Evolutionary conservation across 2,329 filamentous ascomycete species (phyloP), one percentile per base, ranked within the genome.

Genomic region (Nigrospora sphaerica): DNA sequence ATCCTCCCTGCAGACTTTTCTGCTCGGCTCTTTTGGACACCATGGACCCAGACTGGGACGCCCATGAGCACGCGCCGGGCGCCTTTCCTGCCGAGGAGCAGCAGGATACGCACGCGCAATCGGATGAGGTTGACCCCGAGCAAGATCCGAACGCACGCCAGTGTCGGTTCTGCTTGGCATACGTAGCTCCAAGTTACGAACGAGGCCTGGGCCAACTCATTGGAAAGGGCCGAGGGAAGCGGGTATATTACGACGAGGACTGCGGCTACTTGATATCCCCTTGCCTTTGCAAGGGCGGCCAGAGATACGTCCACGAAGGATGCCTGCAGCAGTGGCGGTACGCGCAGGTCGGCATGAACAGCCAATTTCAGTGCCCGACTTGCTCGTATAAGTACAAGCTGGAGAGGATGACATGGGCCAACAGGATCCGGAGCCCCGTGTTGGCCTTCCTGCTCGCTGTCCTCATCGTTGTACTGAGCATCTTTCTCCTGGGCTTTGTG

Each of bases 261-360:
- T 75, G 81, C 7, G 88, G 88, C 35, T 83, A 89, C 43, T 73
- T 98, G 28, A 78, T 97, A 56, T 86, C 86, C 45, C 93, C 93
- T 33, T 98, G 93, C 74, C 83, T 85, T 68, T 98, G 93, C 76
- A 95, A 88, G 69, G 93, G 93, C 44, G 88, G 87, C 35, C 88
- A 92, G 56, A 88, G 88, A 69, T 96, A 95, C 66, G 90, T 97
- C 19, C 93, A 98, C 64, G 89, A 96, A 65, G 86, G 83, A 31
- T 98, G 93, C 61, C 74, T 98, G 42, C 81, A 86, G 58, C 75
- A 80, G 12, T 97, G 91, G 89, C 81, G 93, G 55, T 77, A 84
- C 52, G 78, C 87, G 59, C 75, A 71, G 32, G 78, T 86, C 47
- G 89, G 91, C 56, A 95, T 83, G 62, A 95, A 85, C 80, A 78